These are phyloP conservation scores for Myochromella boudieri DNA, from an alignment of 768 basidiomycete genomes.

Conservation along the genomic window DNA sequence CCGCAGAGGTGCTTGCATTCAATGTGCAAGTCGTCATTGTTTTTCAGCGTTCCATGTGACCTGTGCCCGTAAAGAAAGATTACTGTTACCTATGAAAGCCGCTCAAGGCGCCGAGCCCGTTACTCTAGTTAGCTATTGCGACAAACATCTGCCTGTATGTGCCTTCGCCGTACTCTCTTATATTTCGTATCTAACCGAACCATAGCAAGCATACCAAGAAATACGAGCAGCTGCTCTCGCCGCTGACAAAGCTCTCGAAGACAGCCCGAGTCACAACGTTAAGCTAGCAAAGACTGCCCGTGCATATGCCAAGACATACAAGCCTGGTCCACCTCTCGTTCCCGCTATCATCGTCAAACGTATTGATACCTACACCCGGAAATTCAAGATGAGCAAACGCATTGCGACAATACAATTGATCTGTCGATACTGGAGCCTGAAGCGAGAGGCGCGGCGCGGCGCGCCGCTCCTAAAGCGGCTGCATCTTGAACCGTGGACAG, in stretches of 20 bases:
- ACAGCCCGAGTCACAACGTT: constrained; percentile 35
- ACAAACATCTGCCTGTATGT: constrained; percentile 87
- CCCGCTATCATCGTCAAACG: constrained; percentile 82
- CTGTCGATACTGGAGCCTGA: constrained; percentile 96
- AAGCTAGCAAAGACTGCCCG: constrained; percentile 76
- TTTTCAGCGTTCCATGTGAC: constrained; percentile 94
- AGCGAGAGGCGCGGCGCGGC: constrained; percentile 89
- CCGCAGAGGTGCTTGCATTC: constrained; percentile 85
- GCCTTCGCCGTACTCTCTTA: not conserved
- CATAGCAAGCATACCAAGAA: constrained; percentile 70
- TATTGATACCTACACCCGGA: constrained; percentile 71
- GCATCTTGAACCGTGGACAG: constrained; percentile 98
- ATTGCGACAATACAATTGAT: constrained; percentile 71
- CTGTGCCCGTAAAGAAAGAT: constrained; percentile 84
- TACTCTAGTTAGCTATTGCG: constrained; percentile 80
- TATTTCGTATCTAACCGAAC: not conserved
- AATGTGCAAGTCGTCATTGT: constrained; percentile 89
- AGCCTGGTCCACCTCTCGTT: constrained; percentile 89
- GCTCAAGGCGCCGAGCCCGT: constrained; percentile 72
- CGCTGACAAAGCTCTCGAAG: constrained; percentile 46
- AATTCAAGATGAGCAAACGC: constrained; percentile 73
- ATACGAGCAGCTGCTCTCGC: constrained; percentile 54
- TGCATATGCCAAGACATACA: constrained; percentile 90
- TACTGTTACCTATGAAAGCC: constrained; percentile 86
- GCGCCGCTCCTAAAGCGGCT: constrained; percentile 91